phyloP scores from a whole-genome alignment of 768 basidiomycete genomes.

The Rickenella mellea region DNA sequence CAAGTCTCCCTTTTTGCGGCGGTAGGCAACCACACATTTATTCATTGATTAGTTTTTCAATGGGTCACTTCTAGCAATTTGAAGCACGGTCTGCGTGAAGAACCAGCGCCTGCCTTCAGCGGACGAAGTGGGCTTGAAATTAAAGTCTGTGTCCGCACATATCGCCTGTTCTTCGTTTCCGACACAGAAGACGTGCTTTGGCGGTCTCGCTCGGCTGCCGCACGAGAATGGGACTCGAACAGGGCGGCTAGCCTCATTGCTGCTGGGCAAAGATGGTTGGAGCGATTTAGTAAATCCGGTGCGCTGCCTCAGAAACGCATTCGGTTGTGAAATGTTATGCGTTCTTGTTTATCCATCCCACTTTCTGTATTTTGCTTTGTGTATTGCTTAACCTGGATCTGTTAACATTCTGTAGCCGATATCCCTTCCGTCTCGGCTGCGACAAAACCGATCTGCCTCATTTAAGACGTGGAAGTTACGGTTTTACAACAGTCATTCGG shows the following conservation, averaged over 20 bases:
- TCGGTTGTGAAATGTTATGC: no score
- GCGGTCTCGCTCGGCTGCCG: conserved; percentile 32
- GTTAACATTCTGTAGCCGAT: no score
- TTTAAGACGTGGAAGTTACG: no score
- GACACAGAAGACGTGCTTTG: conserved; percentile 56
- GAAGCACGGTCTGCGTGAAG: no score
- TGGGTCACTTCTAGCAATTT: conserved; percentile 10
- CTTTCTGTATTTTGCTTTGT: no score
- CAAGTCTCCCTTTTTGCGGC: conserved; percentile 54
- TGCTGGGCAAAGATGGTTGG: conserved; percentile 16
- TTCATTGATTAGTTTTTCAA: conserved; percentile 14
- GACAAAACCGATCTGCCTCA: no score
- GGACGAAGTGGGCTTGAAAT: conserved; percentile 59
- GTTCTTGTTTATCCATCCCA: no score
- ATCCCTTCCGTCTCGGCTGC: no score
- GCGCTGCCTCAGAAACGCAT: not conserved
- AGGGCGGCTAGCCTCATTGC: conserved; percentile 7
- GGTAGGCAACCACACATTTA: conserved; percentile 38
- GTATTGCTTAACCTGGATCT: no score
- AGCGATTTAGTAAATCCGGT: conserved; percentile 9
- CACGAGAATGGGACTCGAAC: conserved; percentile 21
- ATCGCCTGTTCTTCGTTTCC: conserved; percentile 73
- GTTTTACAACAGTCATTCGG: no score
- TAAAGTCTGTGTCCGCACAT: conserved; percentile 76
- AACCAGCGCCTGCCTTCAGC: conserved; percentile 12